Percentiles rank a stretch among this genome's conserved stretches.
phyloP scores from a whole-genome alignment of 345 rosid genomes.

The Populus pruinosa region DNA sequence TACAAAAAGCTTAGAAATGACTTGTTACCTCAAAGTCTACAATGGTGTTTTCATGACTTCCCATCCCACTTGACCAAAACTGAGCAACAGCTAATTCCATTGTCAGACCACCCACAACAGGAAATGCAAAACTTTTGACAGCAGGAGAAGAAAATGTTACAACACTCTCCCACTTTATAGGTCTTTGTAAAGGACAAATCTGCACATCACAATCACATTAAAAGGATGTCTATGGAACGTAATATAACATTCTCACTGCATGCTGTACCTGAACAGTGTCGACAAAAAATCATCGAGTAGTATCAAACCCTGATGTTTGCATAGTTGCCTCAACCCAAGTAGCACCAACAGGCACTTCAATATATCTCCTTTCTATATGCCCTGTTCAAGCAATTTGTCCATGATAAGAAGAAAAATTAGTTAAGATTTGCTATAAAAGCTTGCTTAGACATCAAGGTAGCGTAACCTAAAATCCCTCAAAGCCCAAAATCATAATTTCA shows the following conservation, averaged over 20 bases:
- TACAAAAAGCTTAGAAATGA: not conserved
- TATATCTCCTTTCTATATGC: conserved; percentile 80
- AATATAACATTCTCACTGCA: conserved; percentile 8
- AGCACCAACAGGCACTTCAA: conserved; percentile 87
- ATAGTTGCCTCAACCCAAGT: conserved; percentile 96
- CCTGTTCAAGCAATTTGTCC: conserved; percentile 40
- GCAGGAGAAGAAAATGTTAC: conserved; percentile 75
- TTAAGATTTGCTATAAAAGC: not conserved
- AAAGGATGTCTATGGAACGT: conserved; percentile 18
- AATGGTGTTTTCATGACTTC: conserved; percentile 71
- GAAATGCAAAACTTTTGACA: conserved; percentile 72
- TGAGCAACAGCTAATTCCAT: conserved; percentile 95
- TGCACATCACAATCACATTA: conserved; percentile 40
- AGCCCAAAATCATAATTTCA: not conserved
- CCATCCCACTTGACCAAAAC: conserved; percentile 98
- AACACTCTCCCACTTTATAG: conserved; percentile 81
- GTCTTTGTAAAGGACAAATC: conserved; percentile 90
- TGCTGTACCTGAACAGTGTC: conserved; percentile 80
- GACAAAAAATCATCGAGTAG: conserved; percentile 73
- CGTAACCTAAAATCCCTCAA: not conserved
- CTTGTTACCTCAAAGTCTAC: conserved; percentile 88
- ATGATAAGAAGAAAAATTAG: not conserved
- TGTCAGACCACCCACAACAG: conserved; percentile 82
- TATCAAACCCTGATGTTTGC: conserved; percentile 80
- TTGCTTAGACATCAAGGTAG: not conserved